Evolutionary conservation across 129 eudicot genomes (phyloP).

Genomic region (Smallanthus sonchifolius): DNA sequence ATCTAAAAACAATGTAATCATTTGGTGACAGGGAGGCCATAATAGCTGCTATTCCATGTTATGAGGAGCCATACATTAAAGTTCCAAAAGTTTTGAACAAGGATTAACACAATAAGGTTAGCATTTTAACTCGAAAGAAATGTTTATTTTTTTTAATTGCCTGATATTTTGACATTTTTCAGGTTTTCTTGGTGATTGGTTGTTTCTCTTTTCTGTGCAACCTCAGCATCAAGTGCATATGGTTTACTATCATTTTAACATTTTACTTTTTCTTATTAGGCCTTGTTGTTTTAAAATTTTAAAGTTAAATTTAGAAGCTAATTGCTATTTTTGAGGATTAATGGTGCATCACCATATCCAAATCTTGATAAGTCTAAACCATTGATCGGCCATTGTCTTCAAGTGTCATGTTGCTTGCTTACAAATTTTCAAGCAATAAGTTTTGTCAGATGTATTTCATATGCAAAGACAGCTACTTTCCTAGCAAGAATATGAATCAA

Average conservation of each 20-base stretch:
- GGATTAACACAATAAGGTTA: slow-evolving; percentile 39
- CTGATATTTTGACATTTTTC: slow-evolving; percentile 1
- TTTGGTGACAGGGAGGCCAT: slow-evolving; percentile 64
- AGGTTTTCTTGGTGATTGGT: slow-evolving; percentile 16
- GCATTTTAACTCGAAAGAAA: background rate
- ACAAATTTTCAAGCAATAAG: no score
- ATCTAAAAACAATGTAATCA: background rate
- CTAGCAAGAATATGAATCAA: no score
- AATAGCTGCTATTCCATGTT: slow-evolving; percentile 63
- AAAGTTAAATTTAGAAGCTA: background rate
- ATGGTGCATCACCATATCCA: no score
- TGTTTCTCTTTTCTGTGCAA: background rate
- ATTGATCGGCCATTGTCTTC: no score
- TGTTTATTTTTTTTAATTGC: background rate
- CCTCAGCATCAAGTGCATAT: background rate
- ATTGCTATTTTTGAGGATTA: background rate
- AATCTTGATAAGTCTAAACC: no score
- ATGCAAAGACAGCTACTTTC: no score
- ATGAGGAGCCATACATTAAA: slow-evolving; percentile 72
- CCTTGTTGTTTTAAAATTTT: background rate
- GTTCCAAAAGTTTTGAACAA: slow-evolving; percentile 91
- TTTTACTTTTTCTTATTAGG: background rate
- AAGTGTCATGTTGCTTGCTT: no score
- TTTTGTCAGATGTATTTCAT: no score
- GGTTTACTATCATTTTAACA: background rate